These are phyloP conservation scores for Waitea zeae DNA, from an alignment of 1,284 basidiomycete genomes.

Conservation along the genomic window DNA sequence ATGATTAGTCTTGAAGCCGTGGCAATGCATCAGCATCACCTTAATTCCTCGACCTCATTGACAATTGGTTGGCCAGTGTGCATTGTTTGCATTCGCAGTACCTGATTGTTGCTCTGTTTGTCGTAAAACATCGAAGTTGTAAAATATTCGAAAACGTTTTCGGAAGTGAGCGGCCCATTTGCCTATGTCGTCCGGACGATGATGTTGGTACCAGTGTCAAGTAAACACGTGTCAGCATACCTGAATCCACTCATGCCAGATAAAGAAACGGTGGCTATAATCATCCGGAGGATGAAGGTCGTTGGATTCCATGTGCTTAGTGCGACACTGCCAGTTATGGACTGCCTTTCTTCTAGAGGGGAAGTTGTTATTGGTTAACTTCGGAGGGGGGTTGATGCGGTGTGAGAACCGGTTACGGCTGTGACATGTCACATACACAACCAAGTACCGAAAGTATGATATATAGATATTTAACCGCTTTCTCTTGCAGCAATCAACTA, in stretches of 20 bases:
- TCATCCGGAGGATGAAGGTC: constrained; percentile 66
- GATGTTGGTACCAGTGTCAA: constrained; percentile 6
- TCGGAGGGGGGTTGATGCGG: too few relatives aligned
- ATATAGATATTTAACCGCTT: too few relatives aligned
- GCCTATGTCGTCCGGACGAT: constrained; percentile 25
- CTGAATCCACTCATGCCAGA: constrained; percentile 78
- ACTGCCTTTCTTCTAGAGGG: too few relatives aligned
- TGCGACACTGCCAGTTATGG: too few relatives aligned
- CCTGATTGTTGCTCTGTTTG: constrained; percentile 78
- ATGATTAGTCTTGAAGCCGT: too few relatives aligned
- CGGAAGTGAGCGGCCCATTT: constrained; percentile 52
- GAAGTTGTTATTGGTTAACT: too few relatives aligned
- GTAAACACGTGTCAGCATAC: constrained; percentile 10
- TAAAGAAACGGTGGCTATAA: constrained; percentile 65
- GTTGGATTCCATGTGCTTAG: constrained; percentile 54
- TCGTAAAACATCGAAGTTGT: constrained; percentile 79
- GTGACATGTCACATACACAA: too few relatives aligned
- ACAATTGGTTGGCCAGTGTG: constrained; percentile 50
- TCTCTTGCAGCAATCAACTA: too few relatives aligned
- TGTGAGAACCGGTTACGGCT: too few relatives aligned
- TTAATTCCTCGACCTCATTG: constrained; percentile 70
- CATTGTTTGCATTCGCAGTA: constrained; percentile 78
- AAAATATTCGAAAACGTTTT: constrained; percentile 78
- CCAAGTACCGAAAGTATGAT: too few relatives aligned
- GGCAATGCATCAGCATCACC: constrained; percentile 21